phyloP scores from a whole-genome alignment of 2,329 filamentous ascomycete genomes.

The Exophiala sp. region DNA sequence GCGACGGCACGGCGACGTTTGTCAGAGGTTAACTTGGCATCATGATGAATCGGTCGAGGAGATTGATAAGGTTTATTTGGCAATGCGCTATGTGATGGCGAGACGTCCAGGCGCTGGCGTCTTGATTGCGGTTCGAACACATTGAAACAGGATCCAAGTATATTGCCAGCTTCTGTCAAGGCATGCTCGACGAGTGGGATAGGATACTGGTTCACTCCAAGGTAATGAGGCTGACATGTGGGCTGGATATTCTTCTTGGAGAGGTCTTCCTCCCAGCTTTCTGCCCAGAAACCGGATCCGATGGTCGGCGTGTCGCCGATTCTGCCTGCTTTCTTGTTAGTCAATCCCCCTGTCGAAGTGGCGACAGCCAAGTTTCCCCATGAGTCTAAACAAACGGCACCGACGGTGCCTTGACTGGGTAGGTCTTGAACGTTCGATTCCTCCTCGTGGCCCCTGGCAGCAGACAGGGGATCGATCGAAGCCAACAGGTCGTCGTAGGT shows the following conservation, averaged over 20 bases:
- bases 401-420: slow-evolving; percentile 78
- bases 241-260: not conserved
- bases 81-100: slow-evolving; percentile 3
- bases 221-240: too few species aligned
- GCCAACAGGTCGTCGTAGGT: slow-evolving; percentile 17
- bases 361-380: slow-evolving; percentile 68
- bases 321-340: slow-evolving; percentile 81
- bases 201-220: not conserved
- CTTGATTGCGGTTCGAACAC: not conserved
- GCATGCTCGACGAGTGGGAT: slow-evolving; percentile 5
- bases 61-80: not conserved
- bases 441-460: slow-evolving; percentile 39
- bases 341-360: slow-evolving; percentile 71
- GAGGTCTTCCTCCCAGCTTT: slow-evolving; percentile 60
- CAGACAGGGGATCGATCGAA: slow-evolving; percentile 9
- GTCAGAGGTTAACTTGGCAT: not conserved
- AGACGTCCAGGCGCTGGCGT: not conserved
- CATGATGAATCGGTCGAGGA: not conserved
- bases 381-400: slow-evolving; percentile 76
- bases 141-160: slow-evolving; percentile 11
- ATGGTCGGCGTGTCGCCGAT: slow-evolving; percentile 83
- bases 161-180: not conserved
- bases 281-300: slow-evolving; percentile 86
- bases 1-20: slow-evolving; percentile 15
- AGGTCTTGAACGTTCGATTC: slow-evolving; percentile 59